Evolutionary conservation across 192 early-diverging fungal species (phyloP).

Genomic region (Bifiguratus adelaidae): DNA sequence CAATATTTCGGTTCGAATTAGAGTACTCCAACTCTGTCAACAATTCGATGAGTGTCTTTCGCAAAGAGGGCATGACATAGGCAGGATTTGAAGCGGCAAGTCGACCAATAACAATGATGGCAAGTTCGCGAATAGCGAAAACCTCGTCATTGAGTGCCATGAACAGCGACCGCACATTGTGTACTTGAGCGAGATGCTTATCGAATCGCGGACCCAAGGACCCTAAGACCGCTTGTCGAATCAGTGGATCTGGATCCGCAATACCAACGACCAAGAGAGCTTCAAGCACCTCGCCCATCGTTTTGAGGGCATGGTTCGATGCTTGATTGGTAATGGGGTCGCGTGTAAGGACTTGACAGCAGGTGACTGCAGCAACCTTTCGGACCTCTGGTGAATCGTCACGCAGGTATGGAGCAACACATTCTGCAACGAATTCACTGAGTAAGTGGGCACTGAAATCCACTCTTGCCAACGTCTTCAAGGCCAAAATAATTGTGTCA

Average conservation of each 20-base stretch:
- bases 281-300: conserved; percentile 82
- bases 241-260: conserved; percentile 69
- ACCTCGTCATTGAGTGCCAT: conserved; percentile 88
- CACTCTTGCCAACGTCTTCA: conserved; percentile 76
- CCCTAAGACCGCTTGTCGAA: conserved; percentile 66
- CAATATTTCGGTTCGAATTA: conserved; percentile 66
- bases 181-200: conserved; percentile 80
- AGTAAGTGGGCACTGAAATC: conserved; percentile 78
- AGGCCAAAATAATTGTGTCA: conserved; percentile 68
- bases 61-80: conserved; percentile 82
- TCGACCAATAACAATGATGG: conserved; percentile 79
- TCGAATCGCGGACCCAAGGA: conserved; percentile 80
- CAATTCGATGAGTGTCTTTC: conserved; percentile 77
- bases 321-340: conserved; percentile 79
- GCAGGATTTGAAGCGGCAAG: conserved; percentile 83
- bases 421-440: conserved; percentile 84
- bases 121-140: conserved; percentile 75
- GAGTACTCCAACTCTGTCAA: conserved; percentile 90
- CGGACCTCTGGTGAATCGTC: conserved; percentile 68
- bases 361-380: conserved; percentile 77
- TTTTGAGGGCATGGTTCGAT: conserved; percentile 62
- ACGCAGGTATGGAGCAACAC: conserved; percentile 70
- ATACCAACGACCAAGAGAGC: conserved; percentile 82
- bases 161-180: conserved; percentile 81
- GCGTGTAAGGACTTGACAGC: conserved; percentile 68